phyloP scores from a whole-genome alignment of 306 rosid genomes.

The Oxytropis ochrocephala region DNA sequence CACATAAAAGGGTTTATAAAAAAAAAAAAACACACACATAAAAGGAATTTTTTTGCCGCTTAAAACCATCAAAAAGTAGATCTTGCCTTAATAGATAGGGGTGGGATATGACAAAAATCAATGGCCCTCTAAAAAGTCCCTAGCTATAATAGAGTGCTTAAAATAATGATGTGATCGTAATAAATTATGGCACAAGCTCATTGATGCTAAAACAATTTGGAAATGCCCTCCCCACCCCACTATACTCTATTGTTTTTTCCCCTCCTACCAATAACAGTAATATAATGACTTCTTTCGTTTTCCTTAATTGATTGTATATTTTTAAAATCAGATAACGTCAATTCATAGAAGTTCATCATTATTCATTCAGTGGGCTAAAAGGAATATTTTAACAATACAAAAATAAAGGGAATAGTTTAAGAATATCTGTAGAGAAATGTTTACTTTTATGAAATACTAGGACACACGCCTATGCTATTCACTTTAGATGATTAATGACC shows the following conservation, averaged over 20 bases:
- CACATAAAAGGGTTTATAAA: too few relatives aligned
- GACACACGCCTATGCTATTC: too few relatives aligned
- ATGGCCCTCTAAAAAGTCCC: constrained; percentile 5
- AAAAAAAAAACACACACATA: too few relatives aligned
- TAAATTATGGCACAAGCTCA: not conserved
- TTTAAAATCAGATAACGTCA: not conserved
- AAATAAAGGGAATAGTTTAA: too few relatives aligned
- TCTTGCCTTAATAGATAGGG: too few relatives aligned
- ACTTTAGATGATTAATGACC: too few relatives aligned
- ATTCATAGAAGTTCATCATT: not conserved
- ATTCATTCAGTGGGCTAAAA: not conserved
- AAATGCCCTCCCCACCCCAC: not conserved
- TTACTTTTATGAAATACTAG: too few relatives aligned
- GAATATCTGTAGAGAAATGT: not conserved
- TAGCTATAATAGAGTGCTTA: not conserved
- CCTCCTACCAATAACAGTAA: constrained; percentile 6
- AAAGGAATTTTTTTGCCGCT: too few relatives aligned
- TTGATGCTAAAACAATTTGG: not conserved
- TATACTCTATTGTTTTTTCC: not conserved
- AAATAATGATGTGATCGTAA: not conserved
- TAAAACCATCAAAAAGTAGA: too few relatives aligned
- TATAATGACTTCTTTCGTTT: not conserved
- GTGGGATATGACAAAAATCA: not conserved
- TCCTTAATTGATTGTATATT: not conserved
- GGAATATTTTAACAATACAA: too few relatives aligned